Base-by-base conservation (phyloP, 1,284 basidiomycete species). In the Heimioporus retisporus region DNA sequence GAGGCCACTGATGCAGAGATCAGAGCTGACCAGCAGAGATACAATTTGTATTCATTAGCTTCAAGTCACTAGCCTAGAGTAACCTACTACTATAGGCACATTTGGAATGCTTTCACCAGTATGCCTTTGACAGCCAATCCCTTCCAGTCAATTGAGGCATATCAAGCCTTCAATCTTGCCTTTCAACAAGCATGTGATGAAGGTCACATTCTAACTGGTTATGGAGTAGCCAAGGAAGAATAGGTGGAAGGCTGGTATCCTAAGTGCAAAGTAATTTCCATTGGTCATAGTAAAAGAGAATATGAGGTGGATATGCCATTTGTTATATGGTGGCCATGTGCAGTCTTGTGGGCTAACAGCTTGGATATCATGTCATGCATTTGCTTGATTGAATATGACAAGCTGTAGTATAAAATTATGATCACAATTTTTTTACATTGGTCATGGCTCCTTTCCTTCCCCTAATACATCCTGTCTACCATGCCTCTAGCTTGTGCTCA, bases 291-390 rank as follows among this genome's bases (percentile, higher is more conserved):
- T 7, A 50, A 40, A 16, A 8, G 16, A 51, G 55, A 55, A 15
- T 46, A 68, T 31, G 14, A 11, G 3, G 55, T 68, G 6, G 19
- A 43, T 6, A 15, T 69, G 1, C 63, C 63, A 2, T 28, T 28
- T 60, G 65, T 21, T 40, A 19, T 67, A 2, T 69, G 65, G 68
- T 67, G 68, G 68, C 25, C 61, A 50, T 15, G 40, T 3, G 16
- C 21, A 7, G 58, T 65, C 2, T 23, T 59, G 50, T 69, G 66
- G 61, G 58, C 14, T 4, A 53, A 69, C 59, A 63, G 40, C 18
- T 58, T 63, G 23, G 68, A 65, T 14, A n/a, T 69, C 3, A 64
- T 67, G 63, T 66, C 35, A 18, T 16, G 28, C 3, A 61, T 68
- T 2, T 63, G 40, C 35, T 66, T 68, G 65, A 40, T 67, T 3